These are phyloP conservation scores for Macrolepiota dolichaula DNA, from an alignment of 768 basidiomycete species.

Conservation along the genomic window DNA sequence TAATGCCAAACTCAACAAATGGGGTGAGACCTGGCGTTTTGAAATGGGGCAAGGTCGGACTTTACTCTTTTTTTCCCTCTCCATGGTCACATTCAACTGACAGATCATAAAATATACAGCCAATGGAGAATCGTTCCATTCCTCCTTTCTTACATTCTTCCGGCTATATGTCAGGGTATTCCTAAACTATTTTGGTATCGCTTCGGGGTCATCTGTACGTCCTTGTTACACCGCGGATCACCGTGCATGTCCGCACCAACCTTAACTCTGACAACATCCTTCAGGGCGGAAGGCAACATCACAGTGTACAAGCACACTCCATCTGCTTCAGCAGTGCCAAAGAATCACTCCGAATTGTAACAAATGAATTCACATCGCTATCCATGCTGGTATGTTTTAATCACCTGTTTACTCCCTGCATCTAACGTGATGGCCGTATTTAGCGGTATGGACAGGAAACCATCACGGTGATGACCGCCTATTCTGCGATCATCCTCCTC, in stretches of 20 bases:
- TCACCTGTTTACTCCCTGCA: background rate
- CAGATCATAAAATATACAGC: conserved; percentile 35
- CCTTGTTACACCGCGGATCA: conserved; percentile 8
- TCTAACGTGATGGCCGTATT: conserved; percentile 13
- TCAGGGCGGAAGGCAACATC: conserved; percentile 54
- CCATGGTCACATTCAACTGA: background rate
- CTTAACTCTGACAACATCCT: conserved; percentile 3
- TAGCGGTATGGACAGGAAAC: conserved; percentile 86
- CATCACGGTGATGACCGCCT: conserved; percentile 82
- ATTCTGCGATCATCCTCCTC: conserved; percentile 77
- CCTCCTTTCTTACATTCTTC: conserved; percentile 72
- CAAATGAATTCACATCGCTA: conserved; percentile 69
- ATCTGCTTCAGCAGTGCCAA: conserved; percentile 75
- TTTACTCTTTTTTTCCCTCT: conserved; percentile 3
- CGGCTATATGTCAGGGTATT: conserved; percentile 77
- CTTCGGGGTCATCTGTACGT: conserved; percentile 12
- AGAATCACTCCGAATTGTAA: conserved; percentile 66
- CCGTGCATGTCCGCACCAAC: background rate
- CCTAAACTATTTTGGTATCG: conserved; percentile 74
- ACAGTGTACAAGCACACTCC: conserved; percentile 65
- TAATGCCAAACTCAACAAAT: conserved; percentile 68
- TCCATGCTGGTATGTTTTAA: conserved; percentile 60
- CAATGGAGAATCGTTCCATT: conserved; percentile 72
- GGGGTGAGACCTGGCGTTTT: conserved; percentile 68
- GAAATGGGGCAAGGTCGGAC: conserved; percentile 66